These are phyloP conservation scores for Gnaphalium uliginosum DNA, from an alignment of 129 eudicot species.

Conservation along the genomic window DNA sequence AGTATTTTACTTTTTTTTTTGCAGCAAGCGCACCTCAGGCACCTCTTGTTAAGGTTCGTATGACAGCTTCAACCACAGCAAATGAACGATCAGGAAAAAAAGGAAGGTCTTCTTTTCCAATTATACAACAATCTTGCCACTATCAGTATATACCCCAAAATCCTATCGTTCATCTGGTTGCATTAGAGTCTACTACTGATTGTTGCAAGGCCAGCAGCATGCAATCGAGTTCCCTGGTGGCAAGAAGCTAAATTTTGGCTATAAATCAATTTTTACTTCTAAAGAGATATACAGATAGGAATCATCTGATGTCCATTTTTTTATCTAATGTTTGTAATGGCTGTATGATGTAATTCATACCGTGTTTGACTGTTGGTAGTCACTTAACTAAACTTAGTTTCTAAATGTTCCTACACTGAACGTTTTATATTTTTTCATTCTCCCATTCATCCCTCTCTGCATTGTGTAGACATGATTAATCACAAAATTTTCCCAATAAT, in stretches of 20 bases:
- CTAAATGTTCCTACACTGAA: constrained; percentile 4
- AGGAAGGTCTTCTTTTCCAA: constrained; percentile 28
- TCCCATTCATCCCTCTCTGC: neutral
- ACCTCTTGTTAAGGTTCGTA: constrained; percentile 25
- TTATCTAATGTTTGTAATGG: constrained; percentile 4
- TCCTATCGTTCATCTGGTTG: constrained; percentile 29
- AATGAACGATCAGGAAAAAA: constrained; percentile 28
- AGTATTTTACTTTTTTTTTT: neutral
- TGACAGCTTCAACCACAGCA: constrained; percentile 26
- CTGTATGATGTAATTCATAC: constrained; percentile 23
- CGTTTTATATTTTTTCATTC: neutral
- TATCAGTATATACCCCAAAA: constrained; percentile 47
- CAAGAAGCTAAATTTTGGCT: constrained; percentile 16
- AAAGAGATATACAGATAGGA: neutral
- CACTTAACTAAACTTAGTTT: constrained; percentile 9
- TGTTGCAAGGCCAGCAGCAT: constrained; percentile 19
- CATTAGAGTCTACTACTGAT: neutral
- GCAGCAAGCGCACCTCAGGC: constrained; percentile 34
- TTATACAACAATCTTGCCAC: constrained; percentile 40
- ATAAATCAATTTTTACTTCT: neutral
- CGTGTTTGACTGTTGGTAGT: neutral
- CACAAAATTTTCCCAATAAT: neutral
- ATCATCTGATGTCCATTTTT: constrained; percentile 12
- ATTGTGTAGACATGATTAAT: neutral
- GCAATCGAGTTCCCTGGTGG: constrained; percentile 18